Base-by-base conservation (phyloP, 1,284 basidiomycete species). In the Moesziomyces parantarcticus region DNA sequence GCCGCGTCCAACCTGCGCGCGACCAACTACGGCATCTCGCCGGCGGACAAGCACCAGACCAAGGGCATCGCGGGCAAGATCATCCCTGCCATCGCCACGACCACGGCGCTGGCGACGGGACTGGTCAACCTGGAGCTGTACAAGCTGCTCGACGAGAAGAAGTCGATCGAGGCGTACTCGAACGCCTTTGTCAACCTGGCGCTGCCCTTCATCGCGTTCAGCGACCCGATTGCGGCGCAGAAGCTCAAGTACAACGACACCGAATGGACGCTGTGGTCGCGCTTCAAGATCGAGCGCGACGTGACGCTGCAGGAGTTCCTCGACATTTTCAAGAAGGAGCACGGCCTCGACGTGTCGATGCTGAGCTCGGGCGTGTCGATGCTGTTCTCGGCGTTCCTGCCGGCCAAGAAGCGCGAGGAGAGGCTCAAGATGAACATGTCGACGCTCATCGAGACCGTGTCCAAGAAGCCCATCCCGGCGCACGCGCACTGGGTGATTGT, bases 61-160 rank as follows among this genome's bases (percentile, higher is more conserved):
- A 99, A 99, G 87, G 92, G 97, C 84, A 97, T 99, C 81, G 97
- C 97, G 4, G 97, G 97, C 59, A 99, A 99, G 88, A 99, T 99
- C 80, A 99, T 99, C 75, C 97, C 97, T 54, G 97, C 97, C 18
- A 99, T 99, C 80, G 97, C 97, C 22, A 99, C 97, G 1, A 99
- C 97, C 1, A 99, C 97, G 1, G 91, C 94, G 18, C 89, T 97
- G 45, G 93, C 97, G 32, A 94, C 94, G 29, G 97, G 97, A 26
- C 86, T 99, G 57, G 94, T 97, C 47, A 98, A 95, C 85, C 85
- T 99, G 59, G 97, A 99, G 86, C 88, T 99, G 51, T 99, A 97
- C 89, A 83, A 83, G 93, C 88, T 99, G 84, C 94, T 99, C 77
- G 97, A 97, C 84, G 91, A 91, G 69, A 98, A 98, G 88, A 89